phyloP scores from a whole-genome alignment of 1,139 yeast genomes.

The Taiozyma sp. region DNA sequence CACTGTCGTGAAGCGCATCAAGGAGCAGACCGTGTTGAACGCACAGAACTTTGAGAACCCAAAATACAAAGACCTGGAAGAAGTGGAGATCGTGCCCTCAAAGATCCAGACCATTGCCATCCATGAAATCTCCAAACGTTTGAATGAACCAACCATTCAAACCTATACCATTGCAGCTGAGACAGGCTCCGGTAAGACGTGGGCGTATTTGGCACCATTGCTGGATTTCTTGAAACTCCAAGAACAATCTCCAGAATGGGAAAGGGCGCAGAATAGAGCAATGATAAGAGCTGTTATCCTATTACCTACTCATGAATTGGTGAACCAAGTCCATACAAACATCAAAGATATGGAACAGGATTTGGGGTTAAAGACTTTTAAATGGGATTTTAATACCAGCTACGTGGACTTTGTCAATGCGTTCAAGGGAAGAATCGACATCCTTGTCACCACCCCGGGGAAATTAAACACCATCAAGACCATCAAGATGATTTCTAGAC shows the following conservation, averaged over 20 bases:
- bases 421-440: slow-evolving; percentile 56
- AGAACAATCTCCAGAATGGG: slow-evolving; percentile 39
- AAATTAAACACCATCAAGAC: slow-evolving; percentile 47
- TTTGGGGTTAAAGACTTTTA: slow-evolving; percentile 43
- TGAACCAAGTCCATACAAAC: slow-evolving; percentile 67
- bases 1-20: slow-evolving; percentile 58
- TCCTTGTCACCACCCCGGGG: slow-evolving; percentile 81
- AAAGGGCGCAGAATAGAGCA: slow-evolving; percentile 31
- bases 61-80: slow-evolving; percentile 10
- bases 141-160: slow-evolving; percentile 41
- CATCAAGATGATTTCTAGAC: slow-evolving; percentile 40
- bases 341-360: slow-evolving; percentile 37
- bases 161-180: slow-evolving; percentile 88
- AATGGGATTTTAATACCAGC: slow-evolving; percentile 53
- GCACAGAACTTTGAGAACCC: slow-evolving; percentile 16
- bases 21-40: slow-evolving; percentile 32
- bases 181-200: slow-evolving; percentile 94
- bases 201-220: slow-evolving; percentile 82
- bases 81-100: slow-evolving; percentile 42
- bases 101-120: slow-evolving; percentile 60
- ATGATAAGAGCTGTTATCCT: slow-evolving; percentile 65
- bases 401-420: slow-evolving; percentile 46
- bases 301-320: slow-evolving; percentile 87
- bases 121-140: slow-evolving; percentile 37
- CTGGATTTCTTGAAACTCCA: slow-evolving; percentile 65